Conservation (phyloP, 257 asterid genomes). For the Thymus mandschuricus region DNA sequence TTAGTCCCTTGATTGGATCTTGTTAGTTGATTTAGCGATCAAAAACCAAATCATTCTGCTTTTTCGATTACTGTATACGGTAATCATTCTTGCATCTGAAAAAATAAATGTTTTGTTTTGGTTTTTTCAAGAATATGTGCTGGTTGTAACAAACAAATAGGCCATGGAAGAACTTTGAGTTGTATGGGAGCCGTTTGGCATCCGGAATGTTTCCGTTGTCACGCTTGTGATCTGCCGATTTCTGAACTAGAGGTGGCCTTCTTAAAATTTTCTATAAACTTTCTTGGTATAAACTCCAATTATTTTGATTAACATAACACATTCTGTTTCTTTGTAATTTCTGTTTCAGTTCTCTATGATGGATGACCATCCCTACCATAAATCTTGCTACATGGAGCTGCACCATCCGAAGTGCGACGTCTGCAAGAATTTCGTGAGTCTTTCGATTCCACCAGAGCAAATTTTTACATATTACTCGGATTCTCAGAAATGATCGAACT, state of each 20-base stretch:
- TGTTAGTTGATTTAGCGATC: too few species aligned
- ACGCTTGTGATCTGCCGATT: slow-evolving; percentile 65
- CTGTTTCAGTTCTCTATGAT: slow-evolving; percentile 63
- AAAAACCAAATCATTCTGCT: too few species aligned
- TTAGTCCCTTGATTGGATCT: not conserved
- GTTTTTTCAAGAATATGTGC: slow-evolving; percentile 61
- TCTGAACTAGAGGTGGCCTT: slow-evolving; percentile 72
- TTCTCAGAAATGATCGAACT: too few species aligned
- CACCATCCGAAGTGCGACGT: slow-evolving; percentile 88
- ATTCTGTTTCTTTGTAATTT: not conserved
- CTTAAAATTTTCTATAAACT: not conserved
- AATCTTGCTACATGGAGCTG: slow-evolving; percentile 69
- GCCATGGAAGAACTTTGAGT: slow-evolving; percentile 68
- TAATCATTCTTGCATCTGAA: not conserved
- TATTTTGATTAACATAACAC: not conserved
- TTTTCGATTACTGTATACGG: too few species aligned
- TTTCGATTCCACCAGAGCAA: not conserved
- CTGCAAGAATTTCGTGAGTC: slow-evolving; percentile 74
- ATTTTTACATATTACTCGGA: too few species aligned
- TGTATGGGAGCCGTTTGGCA: slow-evolving; percentile 85
- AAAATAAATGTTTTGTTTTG: not conserved
- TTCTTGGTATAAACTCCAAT: not conserved
- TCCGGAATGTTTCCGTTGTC: slow-evolving; percentile 82
- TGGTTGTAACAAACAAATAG: slow-evolving; percentile 75
- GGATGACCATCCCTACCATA: slow-evolving; percentile 67